These are phyloP conservation scores for Russula olivacea DNA, from an alignment of 768 basidiomycete species.

Conservation along the genomic window DNA sequence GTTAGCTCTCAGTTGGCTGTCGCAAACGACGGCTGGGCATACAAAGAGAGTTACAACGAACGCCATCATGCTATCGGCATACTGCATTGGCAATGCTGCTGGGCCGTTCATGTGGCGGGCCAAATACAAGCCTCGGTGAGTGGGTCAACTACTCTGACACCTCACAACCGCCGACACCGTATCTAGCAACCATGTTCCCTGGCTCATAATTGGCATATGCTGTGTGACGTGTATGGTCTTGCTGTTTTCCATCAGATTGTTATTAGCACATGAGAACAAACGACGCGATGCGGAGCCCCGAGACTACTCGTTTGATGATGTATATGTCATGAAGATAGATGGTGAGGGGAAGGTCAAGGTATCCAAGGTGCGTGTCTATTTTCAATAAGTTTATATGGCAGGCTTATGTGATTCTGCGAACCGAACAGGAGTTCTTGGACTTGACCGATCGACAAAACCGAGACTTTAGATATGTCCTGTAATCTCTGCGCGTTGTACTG, in stretches of 20 bases:
- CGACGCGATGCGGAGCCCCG: constrained; percentile 52
- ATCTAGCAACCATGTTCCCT: constrained; percentile 62
- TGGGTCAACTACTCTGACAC: background rate
- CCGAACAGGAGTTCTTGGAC: constrained; percentile 58
- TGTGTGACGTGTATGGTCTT: constrained; percentile 47
- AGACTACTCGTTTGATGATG: constrained; percentile 52
- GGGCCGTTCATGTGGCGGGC: constrained; percentile 75
- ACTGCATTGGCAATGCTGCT: constrained; percentile 59
- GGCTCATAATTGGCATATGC: constrained; percentile 69
- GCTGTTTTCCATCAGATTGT: constrained; percentile 44
- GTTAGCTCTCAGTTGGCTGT: constrained; percentile 58
- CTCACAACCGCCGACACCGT: background rate
- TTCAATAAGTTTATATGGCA: background rate
- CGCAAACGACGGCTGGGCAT: constrained; percentile 60
- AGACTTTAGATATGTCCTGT: constrained; percentile 69
- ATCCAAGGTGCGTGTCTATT: constrained; percentile 47
- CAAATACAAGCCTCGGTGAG: constrained; percentile 58
- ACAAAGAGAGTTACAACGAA: constrained; percentile 67
- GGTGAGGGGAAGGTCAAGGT: constrained; percentile 56
- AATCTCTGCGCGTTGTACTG: constrained; percentile 1
- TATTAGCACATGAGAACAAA: constrained; percentile 57
- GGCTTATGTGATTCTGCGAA: constrained; percentile 4
- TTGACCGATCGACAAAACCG: constrained; percentile 67
- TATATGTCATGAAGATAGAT: constrained; percentile 49
- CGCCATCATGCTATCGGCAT: constrained; percentile 68